These are phyloP conservation scores for Angomonas ambiguus DNA, from an alignment of 208 protist genomes.

Conservation along the genomic window DNA sequence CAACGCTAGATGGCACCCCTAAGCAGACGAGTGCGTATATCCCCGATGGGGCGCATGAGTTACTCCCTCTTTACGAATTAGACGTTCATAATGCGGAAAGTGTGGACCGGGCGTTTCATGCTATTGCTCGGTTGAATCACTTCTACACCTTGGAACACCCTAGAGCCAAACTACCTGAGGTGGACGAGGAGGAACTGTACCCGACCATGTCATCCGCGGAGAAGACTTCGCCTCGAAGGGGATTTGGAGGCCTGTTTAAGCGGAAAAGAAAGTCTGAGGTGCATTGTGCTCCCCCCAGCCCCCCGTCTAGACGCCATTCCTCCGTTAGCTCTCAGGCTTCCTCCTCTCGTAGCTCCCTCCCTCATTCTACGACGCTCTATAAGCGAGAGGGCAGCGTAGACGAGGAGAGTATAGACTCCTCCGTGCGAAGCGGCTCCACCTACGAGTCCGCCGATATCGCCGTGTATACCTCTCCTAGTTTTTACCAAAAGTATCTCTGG, in stretches of 20 bases:
- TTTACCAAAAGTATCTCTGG: neutral
- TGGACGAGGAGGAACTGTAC: neutral
- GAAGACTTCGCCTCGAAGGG: neutral
- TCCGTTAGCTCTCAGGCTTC: constrained; percentile 1
- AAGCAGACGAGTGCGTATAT: neutral
- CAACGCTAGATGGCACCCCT: neutral
- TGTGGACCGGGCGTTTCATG: constrained; percentile 17
- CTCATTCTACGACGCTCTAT: neutral
- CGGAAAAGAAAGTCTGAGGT: neutral
- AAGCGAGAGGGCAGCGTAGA: neutral
- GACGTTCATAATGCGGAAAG: constrained; percentile 13
- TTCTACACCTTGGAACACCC: neutral
- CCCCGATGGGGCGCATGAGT: constrained; percentile 18
- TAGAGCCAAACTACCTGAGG: neutral
- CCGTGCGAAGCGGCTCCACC: neutral
- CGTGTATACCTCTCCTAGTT: neutral
- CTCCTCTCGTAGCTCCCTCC: neutral
- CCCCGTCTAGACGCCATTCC: neutral
- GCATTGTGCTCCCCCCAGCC: neutral
- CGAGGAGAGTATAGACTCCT: neutral
- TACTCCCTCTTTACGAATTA: constrained; percentile 25
- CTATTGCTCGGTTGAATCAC: constrained; percentile 14
- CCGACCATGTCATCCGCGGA: neutral
- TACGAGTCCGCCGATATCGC: neutral
- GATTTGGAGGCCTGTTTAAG: neutral